phyloP scores from a whole-genome alignment of 83 land plant species.

The Diphasiastrum complanatum region DNA sequence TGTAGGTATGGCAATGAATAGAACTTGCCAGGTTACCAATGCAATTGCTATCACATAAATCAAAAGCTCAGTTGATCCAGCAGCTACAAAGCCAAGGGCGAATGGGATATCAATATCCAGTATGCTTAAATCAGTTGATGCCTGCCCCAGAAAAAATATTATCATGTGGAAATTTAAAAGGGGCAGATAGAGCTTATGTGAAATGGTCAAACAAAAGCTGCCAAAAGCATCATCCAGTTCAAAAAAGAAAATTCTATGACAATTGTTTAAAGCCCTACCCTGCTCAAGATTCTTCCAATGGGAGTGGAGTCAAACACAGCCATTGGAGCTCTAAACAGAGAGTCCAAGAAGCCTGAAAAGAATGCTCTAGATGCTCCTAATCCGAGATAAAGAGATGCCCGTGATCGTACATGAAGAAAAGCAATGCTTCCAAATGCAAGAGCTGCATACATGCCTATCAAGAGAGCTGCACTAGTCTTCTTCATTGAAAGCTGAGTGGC shows the following conservation, averaged over 20 bases:
- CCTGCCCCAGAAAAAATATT: conserved; percentile 13
- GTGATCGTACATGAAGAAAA: conserved; percentile 42
- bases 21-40: conserved; percentile 29
- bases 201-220: background rate
- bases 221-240: background rate
- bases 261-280: conserved; percentile 36
- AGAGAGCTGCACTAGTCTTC: conserved; percentile 12
- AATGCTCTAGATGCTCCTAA: conserved; percentile 50
- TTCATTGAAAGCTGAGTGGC: conserved; percentile 31
- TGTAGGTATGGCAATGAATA: conserved; percentile 27
- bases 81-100: conserved; percentile 17
- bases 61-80: conserved; percentile 20
- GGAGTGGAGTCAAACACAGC: conserved; percentile 67
- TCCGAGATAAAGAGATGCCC: conserved; percentile 29
- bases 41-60: conserved; percentile 28
- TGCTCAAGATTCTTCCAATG: conserved; percentile 45
- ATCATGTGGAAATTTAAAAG: background rate
- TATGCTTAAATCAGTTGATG: conserved; percentile 31
- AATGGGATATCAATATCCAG: conserved; percentile 36
- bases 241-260: background rate
- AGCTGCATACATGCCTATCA: conserved; percentile 50
- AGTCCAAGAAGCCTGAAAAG: conserved; percentile 40
- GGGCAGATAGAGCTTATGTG: background rate
- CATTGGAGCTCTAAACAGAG: conserved; percentile 62
- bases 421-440: conserved; percentile 33